phyloP scores from a whole-genome alignment of 1,139 yeast species.

The Kodamaea suecica region DNA sequence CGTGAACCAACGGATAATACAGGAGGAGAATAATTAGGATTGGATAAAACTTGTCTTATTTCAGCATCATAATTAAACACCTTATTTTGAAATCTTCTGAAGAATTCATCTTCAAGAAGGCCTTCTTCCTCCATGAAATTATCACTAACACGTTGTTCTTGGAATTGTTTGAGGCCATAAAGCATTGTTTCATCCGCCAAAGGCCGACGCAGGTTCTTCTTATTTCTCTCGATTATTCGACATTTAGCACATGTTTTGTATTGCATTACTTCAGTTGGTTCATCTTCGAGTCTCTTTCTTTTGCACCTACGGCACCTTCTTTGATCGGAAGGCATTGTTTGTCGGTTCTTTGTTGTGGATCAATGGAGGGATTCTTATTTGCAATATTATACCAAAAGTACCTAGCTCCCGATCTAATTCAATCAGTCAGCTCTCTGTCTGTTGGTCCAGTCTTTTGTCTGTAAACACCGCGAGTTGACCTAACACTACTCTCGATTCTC shows the following conservation, averaged over 20 bases:
- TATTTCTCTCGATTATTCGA: constrained; percentile 52
- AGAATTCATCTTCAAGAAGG: constrained; percentile 17
- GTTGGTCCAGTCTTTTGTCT: neutral
- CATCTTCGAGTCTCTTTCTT: constrained; percentile 55
- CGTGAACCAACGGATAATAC: constrained; percentile 10
- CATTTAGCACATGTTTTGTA: constrained; percentile 61
- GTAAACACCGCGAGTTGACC: neutral
- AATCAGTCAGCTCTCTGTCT: no score
- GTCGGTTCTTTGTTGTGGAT: no score
- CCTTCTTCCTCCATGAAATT: constrained; percentile 43
- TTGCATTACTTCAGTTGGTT: constrained; percentile 57
- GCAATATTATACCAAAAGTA: no score
- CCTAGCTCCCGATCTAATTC: no score
- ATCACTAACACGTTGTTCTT: constrained; percentile 39
- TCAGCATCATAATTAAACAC: constrained; percentile 18
- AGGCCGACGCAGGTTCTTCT: constrained; percentile 45
- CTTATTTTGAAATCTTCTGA: constrained; percentile 17
- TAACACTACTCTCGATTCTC: no score
- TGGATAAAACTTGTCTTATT: constrained; percentile 15
- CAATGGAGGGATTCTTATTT: no score
- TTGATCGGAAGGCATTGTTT: constrained; percentile 11
- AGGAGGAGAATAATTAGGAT: constrained; percentile 16
- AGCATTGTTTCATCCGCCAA: constrained; percentile 50
- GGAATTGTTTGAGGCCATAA: constrained; percentile 47
- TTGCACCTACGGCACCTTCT: constrained; percentile 60